Percentiles rank a stretch among this genome's conserved stretches.
Conservation (phyloP, 2,329 filamentous ascomycete genomes). For the Aspergillus pseudoviridinutans region DNA sequence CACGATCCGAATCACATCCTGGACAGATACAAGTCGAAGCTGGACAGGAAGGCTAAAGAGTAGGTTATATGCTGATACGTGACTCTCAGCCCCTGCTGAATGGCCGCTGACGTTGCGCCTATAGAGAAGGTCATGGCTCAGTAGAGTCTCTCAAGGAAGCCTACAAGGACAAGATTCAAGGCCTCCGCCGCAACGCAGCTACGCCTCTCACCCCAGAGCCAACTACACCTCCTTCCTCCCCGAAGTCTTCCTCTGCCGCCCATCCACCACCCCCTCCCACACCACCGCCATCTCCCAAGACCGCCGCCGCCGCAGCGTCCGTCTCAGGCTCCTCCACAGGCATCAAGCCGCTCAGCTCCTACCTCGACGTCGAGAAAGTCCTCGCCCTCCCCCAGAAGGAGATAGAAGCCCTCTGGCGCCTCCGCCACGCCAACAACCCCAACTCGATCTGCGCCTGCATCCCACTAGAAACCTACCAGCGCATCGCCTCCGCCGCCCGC, state of each 20-base stretch:
- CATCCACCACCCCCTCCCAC: slow-evolving; percentile 28
- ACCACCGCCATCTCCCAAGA: slow-evolving; percentile 30
- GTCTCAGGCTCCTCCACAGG: slow-evolving; percentile 49
- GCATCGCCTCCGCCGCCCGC: slow-evolving; percentile 68
- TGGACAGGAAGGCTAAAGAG: slow-evolving; percentile 73
- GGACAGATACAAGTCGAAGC: slow-evolving; percentile 84
- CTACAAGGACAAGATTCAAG: slow-evolving; percentile 78
- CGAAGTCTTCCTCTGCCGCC: slow-evolving; percentile 29
- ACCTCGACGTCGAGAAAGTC: slow-evolving; percentile 76
- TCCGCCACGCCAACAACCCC: slow-evolving; percentile 71
- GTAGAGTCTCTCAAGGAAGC: slow-evolving; percentile 63
- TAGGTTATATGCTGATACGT: slow-evolving; percentile 29
- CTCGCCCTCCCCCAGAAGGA: slow-evolving; percentile 70
- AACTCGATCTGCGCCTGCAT: slow-evolving; percentile 81
- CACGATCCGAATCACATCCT: slow-evolving; percentile 60
- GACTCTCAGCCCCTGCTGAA: neutral
- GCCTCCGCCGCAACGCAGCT: slow-evolving; percentile 64
- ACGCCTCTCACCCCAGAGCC: slow-evolving; percentile 49
- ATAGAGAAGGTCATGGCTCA: slow-evolving; percentile 61
- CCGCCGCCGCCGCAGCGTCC: slow-evolving; percentile 35
- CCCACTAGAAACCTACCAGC: slow-evolving; percentile 66
- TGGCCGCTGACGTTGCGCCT: slow-evolving; percentile 51
- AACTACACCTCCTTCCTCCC: slow-evolving; percentile 29
- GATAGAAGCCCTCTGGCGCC: slow-evolving; percentile 83
- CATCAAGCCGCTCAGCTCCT: slow-evolving; percentile 63